Evolutionary conservation across 2,329 filamentous ascomycete genomes (phyloP).

Genomic region (Aschersonia sp.): DNA sequence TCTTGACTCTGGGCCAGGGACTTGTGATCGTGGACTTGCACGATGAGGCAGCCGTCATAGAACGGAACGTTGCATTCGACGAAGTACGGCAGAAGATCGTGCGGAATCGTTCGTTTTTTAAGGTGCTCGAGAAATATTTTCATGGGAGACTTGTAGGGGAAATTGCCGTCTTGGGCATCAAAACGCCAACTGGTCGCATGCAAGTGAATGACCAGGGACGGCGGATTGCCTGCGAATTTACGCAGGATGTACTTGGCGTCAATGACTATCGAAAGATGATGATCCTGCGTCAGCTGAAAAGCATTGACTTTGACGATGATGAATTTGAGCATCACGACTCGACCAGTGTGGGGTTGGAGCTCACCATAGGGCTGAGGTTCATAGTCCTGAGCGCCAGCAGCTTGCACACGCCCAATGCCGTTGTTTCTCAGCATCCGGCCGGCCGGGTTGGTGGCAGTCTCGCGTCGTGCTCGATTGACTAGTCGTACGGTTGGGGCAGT

Average conservation of each 20-base stretch:
- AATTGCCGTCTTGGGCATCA: slow-evolving; percentile 86
- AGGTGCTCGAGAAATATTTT: slow-evolving; percentile 66
- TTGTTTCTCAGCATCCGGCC: slow-evolving; percentile 36
- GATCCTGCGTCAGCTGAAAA: neutral
- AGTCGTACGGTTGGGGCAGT: slow-evolving; percentile 30
- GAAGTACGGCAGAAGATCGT: slow-evolving; percentile 76
- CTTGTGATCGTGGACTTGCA: slow-evolving; percentile 84
- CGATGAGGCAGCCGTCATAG: slow-evolving; percentile 91
- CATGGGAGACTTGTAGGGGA: slow-evolving; percentile 89
- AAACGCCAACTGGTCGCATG: slow-evolving; percentile 80
- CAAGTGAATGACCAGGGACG: slow-evolving; percentile 77
- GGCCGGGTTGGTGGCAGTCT: slow-evolving; percentile 29
- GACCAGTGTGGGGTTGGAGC: neutral
- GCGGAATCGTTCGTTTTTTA: slow-evolving; percentile 62
- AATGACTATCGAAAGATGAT: slow-evolving; percentile 40
- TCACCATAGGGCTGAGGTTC: slow-evolving; percentile 40
- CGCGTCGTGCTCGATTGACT: slow-evolving; percentile 44
- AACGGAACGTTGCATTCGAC: slow-evolving; percentile 59
- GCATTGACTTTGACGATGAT: neutral
- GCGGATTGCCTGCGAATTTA: slow-evolving; percentile 60
- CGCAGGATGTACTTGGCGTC: slow-evolving; percentile 67
- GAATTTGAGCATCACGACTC: neutral
- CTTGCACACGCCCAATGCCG: slow-evolving; percentile 31
- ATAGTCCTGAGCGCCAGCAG: slow-evolving; percentile 20
- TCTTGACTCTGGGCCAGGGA: slow-evolving; percentile 47